These are phyloP conservation scores for Themeda triandra DNA, from an alignment of 176 grass and related monocot species.

Conservation along the genomic window DNA sequence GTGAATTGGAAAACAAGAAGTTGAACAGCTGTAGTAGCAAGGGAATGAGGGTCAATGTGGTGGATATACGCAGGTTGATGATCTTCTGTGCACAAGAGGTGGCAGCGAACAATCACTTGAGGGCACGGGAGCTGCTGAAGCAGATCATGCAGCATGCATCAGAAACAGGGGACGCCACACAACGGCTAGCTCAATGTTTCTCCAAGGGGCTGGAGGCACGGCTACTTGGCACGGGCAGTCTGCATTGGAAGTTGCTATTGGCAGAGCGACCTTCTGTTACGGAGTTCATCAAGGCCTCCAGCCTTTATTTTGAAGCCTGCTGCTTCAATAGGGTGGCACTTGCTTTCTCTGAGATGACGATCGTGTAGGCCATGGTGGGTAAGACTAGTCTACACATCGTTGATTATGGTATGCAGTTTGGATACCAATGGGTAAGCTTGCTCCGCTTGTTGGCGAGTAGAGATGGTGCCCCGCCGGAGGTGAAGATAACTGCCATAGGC, in stretches of 20 bases:
- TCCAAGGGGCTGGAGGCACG: neutral
- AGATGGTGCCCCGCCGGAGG: neutral
- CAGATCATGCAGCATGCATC: no score
- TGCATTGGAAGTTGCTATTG: neutral
- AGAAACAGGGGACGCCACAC: no score
- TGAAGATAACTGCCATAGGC: neutral
- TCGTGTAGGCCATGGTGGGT: neutral
- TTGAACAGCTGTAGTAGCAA: no score
- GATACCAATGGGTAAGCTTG: neutral
- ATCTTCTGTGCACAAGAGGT: no score
- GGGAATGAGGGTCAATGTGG: no score
- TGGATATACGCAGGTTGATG: no score
- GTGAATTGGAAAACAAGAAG: no score
- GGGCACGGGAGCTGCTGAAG: no score
- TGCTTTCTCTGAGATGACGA: neutral
- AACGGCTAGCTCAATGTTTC: no score
- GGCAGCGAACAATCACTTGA: no score
- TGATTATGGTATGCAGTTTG: neutral
- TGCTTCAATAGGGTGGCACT: neutral
- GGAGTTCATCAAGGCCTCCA: neutral
- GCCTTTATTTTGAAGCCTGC: neutral
- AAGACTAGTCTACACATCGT: neutral
- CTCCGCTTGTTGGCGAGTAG: neutral
- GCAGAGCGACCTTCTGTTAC: neutral
- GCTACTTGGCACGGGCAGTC: neutral